Evolutionary conservation across 306 rosid genomes (phyloP).

Genomic region (Cajanus cajan): DNA sequence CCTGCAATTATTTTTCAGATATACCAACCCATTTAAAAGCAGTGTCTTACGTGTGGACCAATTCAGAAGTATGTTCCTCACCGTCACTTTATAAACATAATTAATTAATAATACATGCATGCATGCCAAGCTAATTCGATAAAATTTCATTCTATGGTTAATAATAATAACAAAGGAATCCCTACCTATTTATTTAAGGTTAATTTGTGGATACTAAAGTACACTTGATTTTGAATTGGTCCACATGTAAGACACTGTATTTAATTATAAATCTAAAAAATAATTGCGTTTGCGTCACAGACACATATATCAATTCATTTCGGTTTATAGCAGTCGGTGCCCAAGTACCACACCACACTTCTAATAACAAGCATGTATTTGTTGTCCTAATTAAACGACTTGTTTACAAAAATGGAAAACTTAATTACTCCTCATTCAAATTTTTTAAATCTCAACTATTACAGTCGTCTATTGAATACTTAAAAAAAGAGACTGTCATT

Average conservation of each 20-base stretch:
- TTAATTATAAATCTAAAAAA: constrained; percentile 19
- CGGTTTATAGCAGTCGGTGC: constrained; percentile 25
- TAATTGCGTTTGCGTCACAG: constrained; percentile 27
- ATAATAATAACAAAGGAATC: constrained; percentile 1
- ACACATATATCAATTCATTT: constrained; percentile 6
- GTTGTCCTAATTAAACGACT: too few relatives aligned
- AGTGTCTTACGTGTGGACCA: constrained; percentile 33
- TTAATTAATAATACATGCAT: neutral
- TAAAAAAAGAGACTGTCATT: too few relatives aligned
- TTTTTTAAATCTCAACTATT: too few relatives aligned
- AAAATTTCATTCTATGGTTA: neutral
- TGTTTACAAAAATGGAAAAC: too few relatives aligned
- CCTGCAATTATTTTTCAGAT: constrained; percentile 24
- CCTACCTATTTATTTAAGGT: neutral
- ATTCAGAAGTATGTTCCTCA: neutral
- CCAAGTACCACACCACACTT: neutral
- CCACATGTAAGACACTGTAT: constrained; percentile 10
- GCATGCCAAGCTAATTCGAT: neutral
- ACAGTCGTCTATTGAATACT: too few relatives aligned
- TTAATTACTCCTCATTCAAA: too few relatives aligned
- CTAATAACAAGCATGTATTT: too few relatives aligned
- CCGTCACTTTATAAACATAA: constrained; percentile 20
- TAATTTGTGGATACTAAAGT: neutral
- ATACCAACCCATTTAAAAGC: constrained; percentile 22
- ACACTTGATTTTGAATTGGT: neutral